Conservation (phyloP, 257 asterid species). For the Salvia miltiorrhiza region DNA sequence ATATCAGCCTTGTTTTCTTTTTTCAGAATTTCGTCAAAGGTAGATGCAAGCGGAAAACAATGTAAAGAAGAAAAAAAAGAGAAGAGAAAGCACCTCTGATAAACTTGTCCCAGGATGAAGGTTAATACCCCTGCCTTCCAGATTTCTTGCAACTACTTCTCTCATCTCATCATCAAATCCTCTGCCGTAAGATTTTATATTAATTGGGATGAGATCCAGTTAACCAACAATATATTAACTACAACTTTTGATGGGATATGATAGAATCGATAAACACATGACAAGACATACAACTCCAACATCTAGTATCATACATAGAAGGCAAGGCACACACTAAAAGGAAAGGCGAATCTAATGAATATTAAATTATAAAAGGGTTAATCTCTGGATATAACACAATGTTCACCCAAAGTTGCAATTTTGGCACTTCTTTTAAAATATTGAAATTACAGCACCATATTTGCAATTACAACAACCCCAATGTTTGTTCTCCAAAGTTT, state of each 20-base stretch:
- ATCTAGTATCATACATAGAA: background rate
- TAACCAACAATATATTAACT: background rate
- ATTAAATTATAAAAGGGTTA: background rate
- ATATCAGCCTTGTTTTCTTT: background rate
- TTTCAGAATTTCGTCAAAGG: background rate
- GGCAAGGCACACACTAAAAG: background rate
- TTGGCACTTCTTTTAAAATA: too few relatives aligned
- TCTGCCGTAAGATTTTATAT: constrained; percentile 39
- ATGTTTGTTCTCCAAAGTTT: too few relatives aligned
- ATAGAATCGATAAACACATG: background rate
- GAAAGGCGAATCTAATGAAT: background rate
- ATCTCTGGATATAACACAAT: too few relatives aligned
- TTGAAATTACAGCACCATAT: too few relatives aligned
- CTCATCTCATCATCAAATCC: constrained; percentile 99
- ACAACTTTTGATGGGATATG: background rate
- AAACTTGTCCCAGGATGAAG: constrained; percentile 73
- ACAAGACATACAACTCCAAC: background rate
- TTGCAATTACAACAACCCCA: too few relatives aligned
- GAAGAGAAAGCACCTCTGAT: constrained; percentile 60
- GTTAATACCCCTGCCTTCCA: constrained; percentile 93
- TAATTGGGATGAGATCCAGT: constrained; percentile 3
- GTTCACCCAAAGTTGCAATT: too few relatives aligned
- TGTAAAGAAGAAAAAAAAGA: background rate
- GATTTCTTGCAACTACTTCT: constrained; percentile 79
- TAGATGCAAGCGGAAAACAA: background rate